Percentiles rank a stretch among this genome's conserved stretches.
Conservation (phyloP, 176 grass and related monocot species). For the Oryza punctata region DNA sequence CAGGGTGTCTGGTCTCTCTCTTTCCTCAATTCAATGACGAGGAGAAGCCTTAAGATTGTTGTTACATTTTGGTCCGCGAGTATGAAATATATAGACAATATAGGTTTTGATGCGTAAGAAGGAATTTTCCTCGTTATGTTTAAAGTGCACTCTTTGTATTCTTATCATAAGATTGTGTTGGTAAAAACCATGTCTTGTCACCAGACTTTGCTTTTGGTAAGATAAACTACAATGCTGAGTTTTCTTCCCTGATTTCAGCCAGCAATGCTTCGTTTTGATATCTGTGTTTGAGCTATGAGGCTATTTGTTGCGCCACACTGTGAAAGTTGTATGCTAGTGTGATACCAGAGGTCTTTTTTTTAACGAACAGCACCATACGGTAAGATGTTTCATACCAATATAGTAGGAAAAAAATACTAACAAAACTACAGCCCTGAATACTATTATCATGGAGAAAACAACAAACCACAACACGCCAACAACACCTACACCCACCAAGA, state of each 20-base stretch:
- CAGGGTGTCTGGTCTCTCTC: conserved; percentile 64
- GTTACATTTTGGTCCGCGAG: not conserved
- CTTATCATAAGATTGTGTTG: conserved; percentile 42
- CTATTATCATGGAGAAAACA: no score
- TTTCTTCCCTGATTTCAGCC: not conserved
- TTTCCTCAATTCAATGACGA: conserved; percentile 64
- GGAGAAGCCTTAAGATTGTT: conserved; percentile 56
- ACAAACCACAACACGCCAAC: no score
- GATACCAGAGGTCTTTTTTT: no score
- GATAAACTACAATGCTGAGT: conserved; percentile 20
- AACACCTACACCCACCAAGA: no score
- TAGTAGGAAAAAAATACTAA: no score
- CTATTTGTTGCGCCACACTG: no score
- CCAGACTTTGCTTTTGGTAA: conserved; percentile 22
- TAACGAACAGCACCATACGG: no score
- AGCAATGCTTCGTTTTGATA: not conserved
- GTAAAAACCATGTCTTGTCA: conserved; percentile 20
- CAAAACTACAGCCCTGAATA: no score
- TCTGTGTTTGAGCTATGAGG: no score
- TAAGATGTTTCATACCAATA: no score
- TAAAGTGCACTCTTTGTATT: conserved; percentile 24
- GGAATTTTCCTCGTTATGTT: conserved; percentile 41
- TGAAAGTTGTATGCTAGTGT: no score
- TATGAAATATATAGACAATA: not conserved
- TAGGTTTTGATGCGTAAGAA: conserved; percentile 27